Conservation (phyloP, 805 yeast genomes). For the Kodamaea kaohsiungensis region DNA sequence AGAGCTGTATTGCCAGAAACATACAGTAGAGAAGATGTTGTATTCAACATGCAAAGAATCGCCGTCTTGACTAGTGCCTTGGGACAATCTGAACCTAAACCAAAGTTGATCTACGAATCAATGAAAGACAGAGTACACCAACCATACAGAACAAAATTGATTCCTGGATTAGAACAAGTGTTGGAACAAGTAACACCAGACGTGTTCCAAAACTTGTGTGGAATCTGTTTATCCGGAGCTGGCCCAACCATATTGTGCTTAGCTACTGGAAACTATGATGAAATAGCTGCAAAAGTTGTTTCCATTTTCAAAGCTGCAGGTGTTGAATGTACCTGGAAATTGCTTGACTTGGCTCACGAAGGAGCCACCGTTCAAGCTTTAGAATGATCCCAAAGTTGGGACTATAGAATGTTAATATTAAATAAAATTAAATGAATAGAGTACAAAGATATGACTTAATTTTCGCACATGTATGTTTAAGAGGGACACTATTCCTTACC, state of each 20-base stretch:
- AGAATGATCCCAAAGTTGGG: background rate
- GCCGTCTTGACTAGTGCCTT: constrained; percentile 92
- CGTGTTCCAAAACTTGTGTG: constrained; percentile 81
- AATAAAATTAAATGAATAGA: background rate
- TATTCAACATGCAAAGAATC: constrained; percentile 89
- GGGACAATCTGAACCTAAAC: constrained; percentile 79
- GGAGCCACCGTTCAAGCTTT: constrained; percentile 63
- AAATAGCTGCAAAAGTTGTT: constrained; percentile 76
- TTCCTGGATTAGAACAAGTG: constrained; percentile 88
- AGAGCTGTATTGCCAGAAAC: constrained; percentile 85
- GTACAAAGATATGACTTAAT: background rate
- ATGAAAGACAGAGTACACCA: constrained; percentile 98
- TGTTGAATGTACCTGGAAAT: constrained; percentile 78
- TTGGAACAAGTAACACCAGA: constrained; percentile 78
- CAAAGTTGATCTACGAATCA: constrained; percentile 83
- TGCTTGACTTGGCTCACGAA: constrained; percentile 82
- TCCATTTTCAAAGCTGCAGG: constrained; percentile 62
- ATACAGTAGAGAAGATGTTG: constrained; percentile 77
- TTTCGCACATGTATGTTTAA: too few species aligned
- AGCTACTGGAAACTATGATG: constrained; percentile 86
- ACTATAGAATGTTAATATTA: too few species aligned
- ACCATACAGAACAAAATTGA: constrained; percentile 89
- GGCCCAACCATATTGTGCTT: constrained; percentile 96
- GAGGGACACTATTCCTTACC: too few species aligned
- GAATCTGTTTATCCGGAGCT: constrained; percentile 95